Evolutionary conservation across 441 rosid species (phyloP), one percentile per base, ranked within the genome.

Genomic region (Gossypium schwendimanii): DNA sequence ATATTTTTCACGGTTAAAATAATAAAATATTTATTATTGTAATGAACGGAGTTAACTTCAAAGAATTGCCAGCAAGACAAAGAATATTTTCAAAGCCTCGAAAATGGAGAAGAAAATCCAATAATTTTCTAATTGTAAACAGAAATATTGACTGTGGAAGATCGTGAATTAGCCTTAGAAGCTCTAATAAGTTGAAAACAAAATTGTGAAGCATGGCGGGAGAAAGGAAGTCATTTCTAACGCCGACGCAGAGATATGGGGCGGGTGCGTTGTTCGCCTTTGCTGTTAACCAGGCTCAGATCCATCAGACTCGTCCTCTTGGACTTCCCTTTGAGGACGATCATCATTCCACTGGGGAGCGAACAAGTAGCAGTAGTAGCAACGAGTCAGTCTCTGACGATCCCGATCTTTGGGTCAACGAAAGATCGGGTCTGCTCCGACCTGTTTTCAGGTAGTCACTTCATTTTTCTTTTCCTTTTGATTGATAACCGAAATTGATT

Each of bases 241-340:
- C 91, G 11, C 59, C 89, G 70, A 86, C 89, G 47, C 92, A 91
- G 81, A 79, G 86, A 70, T 91, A 92, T 80, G 96, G 86, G 0
- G 89, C 88, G 44, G 85, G 85, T 69, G 92, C 94, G 70, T 82
- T 94, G 73, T 87, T 94, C 67, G 91, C 93, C 17, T 87, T 92
- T 65, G 87, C 92, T 18, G 76, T 93, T 14, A 85, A 86, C 82
- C 91, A 86, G 79, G 89, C 91, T 28, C 95, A 89, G 86, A 77
- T 75, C 79, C 89, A 80, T 70, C 97, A 88, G 72, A 79, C 86
- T 6, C 83, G 73, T 10, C 90, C 81, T 17, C 71, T 84, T 2
- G 88, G 96, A 50, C 54, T 75, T 23, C 78, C 83, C 3, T 2
- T 79, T 6, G 80, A 75, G 20, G 85, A 81, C 39, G 82, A 73